Evolutionary conservation across 1,284 basidiomycete genomes (phyloP), one percentile per base, ranked within the genome.

Genomic region (Porodaedalea pini): DNA sequence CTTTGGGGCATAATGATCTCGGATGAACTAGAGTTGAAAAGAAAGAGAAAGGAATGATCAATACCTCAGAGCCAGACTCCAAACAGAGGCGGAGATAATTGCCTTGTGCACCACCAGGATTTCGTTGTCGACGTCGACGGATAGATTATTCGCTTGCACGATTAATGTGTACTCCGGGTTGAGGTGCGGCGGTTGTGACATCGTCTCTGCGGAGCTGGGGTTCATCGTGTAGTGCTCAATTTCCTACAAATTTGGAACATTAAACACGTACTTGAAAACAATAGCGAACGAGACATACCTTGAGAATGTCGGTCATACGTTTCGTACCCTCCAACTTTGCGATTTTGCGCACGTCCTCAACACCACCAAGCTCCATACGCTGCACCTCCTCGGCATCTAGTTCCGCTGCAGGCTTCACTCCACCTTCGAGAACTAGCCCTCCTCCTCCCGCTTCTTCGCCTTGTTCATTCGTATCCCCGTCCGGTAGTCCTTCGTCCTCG

Each of bases 111-210:
- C 95, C 25, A 99, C 79, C 58, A 99, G 79, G 58, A 98, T 92
- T 72, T 99, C 97, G 67, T 99, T 99, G 73, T 99, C 97, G 1
- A 99, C 88, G 66, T 99, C 97, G 17, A 99, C 97, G 0, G 94
- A 94, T 59, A 98, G 78, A 73, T 99, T 99, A 77, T 99, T 99
- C 11, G 96, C 93, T 64, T 92, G 86, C 2, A 99, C 97, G 66
- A 99, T 98, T 59, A 99, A 79, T 60, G 88, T 86, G 73, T 99
- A 99, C 72, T 99, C 97, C 0, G 93, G 92, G 69, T 96, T 95
- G 62, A 95, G 82, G 70, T 95, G 93, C 0, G 93, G 84, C 11
- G 92, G 90, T 39, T 80, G 77, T 2, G 81, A 81, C 80, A 86
- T 91, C 64, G 86, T 82, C 62, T 94, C 88, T 10, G 84, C 79